Evolutionary conservation across 2,329 filamentous ascomycete species (phyloP).

Genomic region (Cladosporium sp.): DNA sequence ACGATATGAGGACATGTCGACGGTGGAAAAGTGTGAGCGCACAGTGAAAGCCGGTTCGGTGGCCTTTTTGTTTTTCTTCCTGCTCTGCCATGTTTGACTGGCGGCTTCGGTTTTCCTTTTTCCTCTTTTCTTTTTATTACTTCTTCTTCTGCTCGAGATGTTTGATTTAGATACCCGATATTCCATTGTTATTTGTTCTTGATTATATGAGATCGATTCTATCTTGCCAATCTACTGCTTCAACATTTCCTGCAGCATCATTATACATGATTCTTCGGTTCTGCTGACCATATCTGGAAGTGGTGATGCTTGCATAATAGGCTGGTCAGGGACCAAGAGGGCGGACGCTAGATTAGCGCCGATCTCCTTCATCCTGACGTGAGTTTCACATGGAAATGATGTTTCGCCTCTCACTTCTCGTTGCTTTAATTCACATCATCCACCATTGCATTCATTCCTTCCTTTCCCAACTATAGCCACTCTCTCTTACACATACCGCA

Average conservation of each 20-base stretch:
- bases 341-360: neutral
- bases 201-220: neutral
- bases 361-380: constrained; percentile 11
- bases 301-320: neutral
- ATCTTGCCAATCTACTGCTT: neutral
- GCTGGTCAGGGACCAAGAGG: neutral
- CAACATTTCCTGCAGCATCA: neutral
- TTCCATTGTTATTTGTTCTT: constrained; percentile 2
- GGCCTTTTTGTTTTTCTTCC: neutral
- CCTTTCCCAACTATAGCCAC: neutral
- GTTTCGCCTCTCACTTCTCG: constrained; percentile 4
- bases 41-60: neutral
- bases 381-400: constrained; percentile 14
- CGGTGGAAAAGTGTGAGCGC: neutral
- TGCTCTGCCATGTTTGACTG: neutral
- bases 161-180: constrained; percentile 18
- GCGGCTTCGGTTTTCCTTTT: neutral
- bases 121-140: neutral
- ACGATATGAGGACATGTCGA: neutral
- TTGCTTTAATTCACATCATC: neutral
- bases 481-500: neutral
- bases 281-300: neutral
- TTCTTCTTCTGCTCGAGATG: constrained; percentile 7
- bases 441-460: neutral
- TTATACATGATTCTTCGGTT: neutral